Evolutionary conservation across 2,329 filamentous ascomycete genomes (phyloP), one percentile per base, ranked within the genome.

Genomic region (Pseudocercospora musae): DNA sequence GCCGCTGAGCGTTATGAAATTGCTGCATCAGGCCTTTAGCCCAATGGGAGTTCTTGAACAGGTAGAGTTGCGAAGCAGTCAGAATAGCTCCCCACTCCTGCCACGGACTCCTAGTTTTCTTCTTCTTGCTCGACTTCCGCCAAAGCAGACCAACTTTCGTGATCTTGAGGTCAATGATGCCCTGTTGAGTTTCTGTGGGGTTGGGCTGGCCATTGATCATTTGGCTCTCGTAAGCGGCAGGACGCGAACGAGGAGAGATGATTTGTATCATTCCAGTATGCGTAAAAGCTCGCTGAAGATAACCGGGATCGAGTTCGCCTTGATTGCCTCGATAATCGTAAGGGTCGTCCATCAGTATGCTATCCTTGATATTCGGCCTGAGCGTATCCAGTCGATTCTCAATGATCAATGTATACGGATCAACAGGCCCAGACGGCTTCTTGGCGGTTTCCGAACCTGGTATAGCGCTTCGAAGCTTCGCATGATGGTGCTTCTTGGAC

Each of bases 81-180:
- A 99, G 83, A 62, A 99, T 90, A 23, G 92, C 95, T 57, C 95
- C 95, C 95, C 95, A 99, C 82, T 99, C 95, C 74, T 97, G 94
- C 95, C 95, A 99, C 1, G 95, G 94, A 10, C 94, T 97, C 48
- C 94, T 86, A 0, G 92, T 89, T 77, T 96, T 96, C 78, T 94
- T 96, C 79, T 96, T 97, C 78, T 96, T 98, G 1, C 84, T 80
- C 67, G 96, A 92, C 74, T 99, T 99, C 49, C 95, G 87, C 95
- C 95, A 99, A 31, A 99, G 76, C 1, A 96, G 80, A 3, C 95
- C 95, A 55, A 99, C 93, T 76, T 98, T 99, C 49, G 94, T 96
- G 50, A 98, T 90, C 70, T 96, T 96, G 73, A 99, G 96, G 76
- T 98, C 94, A 10, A 99, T 94, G 62, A 99, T 89, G 11, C 95